phyloP scores from a whole-genome alignment of 306 rosid genomes.

The Medicago arabica region DNA sequence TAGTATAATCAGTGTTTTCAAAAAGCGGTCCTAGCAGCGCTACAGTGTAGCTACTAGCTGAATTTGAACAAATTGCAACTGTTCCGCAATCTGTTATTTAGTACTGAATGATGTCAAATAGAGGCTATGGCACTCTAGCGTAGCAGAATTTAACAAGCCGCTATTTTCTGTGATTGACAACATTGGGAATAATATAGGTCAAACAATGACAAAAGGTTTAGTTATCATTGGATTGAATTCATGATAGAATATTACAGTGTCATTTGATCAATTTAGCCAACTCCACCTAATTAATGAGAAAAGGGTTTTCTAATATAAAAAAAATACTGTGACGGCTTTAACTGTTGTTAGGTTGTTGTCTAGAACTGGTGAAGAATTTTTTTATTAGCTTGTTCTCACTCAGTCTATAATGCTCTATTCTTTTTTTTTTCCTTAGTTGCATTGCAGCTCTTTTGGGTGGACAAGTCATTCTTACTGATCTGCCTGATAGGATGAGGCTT shows the following conservation, averaged over 20 bases:
- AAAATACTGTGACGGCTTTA: no score
- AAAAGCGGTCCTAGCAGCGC: neutral
- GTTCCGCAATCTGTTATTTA: neutral
- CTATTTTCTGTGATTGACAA: neutral
- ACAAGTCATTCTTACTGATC: constrained; percentile 74
- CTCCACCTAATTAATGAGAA: neutral
- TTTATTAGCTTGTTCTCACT: constrained; percentile 35
- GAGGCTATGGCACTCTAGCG: neutral
- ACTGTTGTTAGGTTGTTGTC: neutral
- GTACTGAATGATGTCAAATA: neutral
- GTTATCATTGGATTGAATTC: neutral
- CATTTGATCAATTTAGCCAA: neutral
- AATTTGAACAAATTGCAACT: neutral
- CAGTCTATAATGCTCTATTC: constrained; percentile 29
- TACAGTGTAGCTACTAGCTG: neutral
- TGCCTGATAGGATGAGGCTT: constrained; percentile 79
- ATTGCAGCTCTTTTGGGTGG: constrained; percentile 87
- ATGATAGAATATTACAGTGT: neutral
- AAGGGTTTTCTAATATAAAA: neutral
- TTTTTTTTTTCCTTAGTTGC: constrained; percentile 59
- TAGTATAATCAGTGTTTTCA: neutral
- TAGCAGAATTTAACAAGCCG: neutral
- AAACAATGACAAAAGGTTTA: neutral
- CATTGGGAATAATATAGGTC: neutral
- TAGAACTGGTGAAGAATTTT: neutral